A percentile compares a stretch with the other conserved stretches of the same genome.
Conservation (phyloP, 2,329 filamentous ascomycete species). For the Ophiosphaerella korrae region DNA sequence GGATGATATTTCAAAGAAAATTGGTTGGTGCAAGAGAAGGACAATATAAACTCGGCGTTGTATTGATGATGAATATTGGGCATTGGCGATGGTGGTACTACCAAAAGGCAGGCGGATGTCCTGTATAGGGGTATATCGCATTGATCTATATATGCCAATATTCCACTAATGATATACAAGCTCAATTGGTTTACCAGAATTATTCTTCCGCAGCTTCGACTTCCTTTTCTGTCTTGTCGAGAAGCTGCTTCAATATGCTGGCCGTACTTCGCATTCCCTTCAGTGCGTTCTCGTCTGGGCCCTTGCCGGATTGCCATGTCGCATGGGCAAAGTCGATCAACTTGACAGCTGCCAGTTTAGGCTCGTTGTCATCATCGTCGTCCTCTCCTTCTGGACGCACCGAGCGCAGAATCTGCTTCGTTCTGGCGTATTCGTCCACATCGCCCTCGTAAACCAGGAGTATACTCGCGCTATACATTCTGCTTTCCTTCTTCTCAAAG, state of each 20-base stretch:
- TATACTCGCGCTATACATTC: constrained; percentile 71
- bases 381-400: constrained; percentile 43
- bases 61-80: not conserved
- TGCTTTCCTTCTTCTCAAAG: constrained; percentile 66
- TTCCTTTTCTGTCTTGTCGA: constrained; percentile 33
- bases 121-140: not conserved
- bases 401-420: constrained; percentile 36
- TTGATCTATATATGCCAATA: not conserved
- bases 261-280: constrained; percentile 73
- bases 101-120: not conserved
- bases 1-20: no score
- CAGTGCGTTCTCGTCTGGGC: constrained; percentile 84
- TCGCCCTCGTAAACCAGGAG: constrained; percentile 71
- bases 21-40: not conserved
- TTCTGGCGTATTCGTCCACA: constrained; percentile 57
- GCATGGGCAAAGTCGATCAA: constrained; percentile 98
- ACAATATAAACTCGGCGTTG: no score
- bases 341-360: constrained; percentile 77
- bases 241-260: constrained; percentile 71
- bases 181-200: not conserved
- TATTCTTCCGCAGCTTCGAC: constrained; percentile 4
- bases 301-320: constrained; percentile 77
- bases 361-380: constrained; percentile 53
- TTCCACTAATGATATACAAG: not conserved
- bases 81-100: not conserved